Evolutionary conservation across 2,329 filamentous ascomycete genomes (phyloP), one percentile per base, ranked within the genome.

Genomic region (Talaromyces sp.): DNA sequence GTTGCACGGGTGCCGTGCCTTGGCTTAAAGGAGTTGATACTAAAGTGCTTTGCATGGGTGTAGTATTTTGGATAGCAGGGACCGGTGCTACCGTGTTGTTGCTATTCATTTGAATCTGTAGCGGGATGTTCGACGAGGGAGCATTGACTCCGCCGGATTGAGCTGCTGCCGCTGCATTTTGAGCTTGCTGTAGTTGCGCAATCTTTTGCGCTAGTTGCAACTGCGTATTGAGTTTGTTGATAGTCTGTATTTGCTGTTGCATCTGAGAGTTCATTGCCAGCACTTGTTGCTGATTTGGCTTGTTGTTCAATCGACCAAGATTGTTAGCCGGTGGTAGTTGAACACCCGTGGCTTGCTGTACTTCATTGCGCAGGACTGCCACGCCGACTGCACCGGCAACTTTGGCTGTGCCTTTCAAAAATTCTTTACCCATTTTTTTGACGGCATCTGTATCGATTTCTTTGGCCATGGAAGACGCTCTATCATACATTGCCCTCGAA

Each of bases 401-500:
- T 53, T 55, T 58, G 4, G 52, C 60, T 11, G 58, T 55, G 11
- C 53, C 58, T 33, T 59, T 62, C n/a, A 57, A 51, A 19, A 62
- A 28, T 13, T 47, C 58, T 17, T 59, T 62, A 25, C 60, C 60
- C 10, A 62, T 39, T 19, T 59, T 58, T 10, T 62, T 62, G 36
- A 62, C 28, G 9, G 52, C 47, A 13, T 62, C 60, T 13, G 55
- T 62, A 51, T 62, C 60, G 15, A 62, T 55, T 3, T 59, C 57
- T 7, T 55, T 58, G 28, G 55, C 57, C 57, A 62, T 59, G 25
- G 53, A 42, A 19, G 60, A 59, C 7, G 60, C 60, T 36, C 39
- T 62, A 7, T 58, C 57, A 15, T 62, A 62, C 13, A 57, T 52
- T 15, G 57, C 60, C n/a, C 47, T 55, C 27, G 56, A 58, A 22